Base-by-base conservation (phyloP, 352 stramenopile species). In the Phytophthora fragariae region DNA sequence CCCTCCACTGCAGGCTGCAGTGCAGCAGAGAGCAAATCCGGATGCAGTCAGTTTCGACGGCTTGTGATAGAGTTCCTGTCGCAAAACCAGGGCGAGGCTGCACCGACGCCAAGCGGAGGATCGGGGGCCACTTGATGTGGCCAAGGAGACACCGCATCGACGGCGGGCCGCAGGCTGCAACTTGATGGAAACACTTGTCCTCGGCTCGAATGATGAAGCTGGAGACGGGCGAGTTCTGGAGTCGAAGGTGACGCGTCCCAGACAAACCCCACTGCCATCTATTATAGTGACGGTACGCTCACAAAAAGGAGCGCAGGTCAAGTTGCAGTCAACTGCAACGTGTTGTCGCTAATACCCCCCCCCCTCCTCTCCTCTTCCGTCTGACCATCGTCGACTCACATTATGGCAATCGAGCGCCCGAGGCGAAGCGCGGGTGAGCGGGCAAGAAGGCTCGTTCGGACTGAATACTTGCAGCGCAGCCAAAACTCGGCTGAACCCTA, bases 401-500 rank as follows among this genome's bases (percentile, higher is more conserved):
- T 15, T 44, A 41, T 44, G 37, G 37, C 12, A 44, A 44, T 44
- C 10, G 10, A 44, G 12, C 37, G 37, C 15, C 37, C 37, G 37
- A 44, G 37, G 37, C 11, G 37, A 17, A 44, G 37, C 11, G 37
- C 37, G 37, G 8, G 33, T 54, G 61, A 59, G 54, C 39, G 29
- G 19, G 64, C 55, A n/a, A 72, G 57, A 61, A 27, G 35, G n/a
- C 61, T 53, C n/a, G 15, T 59, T 24, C 35, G 67, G 31, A 57
- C 71, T 78, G 61, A 68, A 72, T 75, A 72, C 66, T 72, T 72
- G 57, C 47, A 67, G 41, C 55, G 65, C 68, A 64, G 12, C 31
- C 46, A 59, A 39, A 47, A 33, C 62, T 67, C 56, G 65, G 29
- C 50, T 57, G 56, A 74, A 65, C 71, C 71, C 71, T 75, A 75